Base-by-base conservation (phyloP, 176 grass and related monocot genomes). In the Guadua angustifolia region DNA sequence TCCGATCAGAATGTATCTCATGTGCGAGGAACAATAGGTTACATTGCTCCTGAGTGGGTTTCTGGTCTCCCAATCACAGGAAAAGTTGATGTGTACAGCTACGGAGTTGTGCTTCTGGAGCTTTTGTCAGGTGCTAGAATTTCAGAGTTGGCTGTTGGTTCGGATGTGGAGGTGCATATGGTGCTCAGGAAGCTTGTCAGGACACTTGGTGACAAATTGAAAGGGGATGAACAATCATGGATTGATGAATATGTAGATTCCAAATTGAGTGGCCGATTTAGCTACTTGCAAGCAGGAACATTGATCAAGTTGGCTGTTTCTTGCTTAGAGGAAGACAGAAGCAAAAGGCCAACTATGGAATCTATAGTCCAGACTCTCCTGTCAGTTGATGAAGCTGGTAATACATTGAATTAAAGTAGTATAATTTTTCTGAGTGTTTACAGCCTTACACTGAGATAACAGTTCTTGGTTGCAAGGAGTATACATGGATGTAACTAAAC, bases 11-110 rank as follows among this genome's bases (percentile, higher is more conserved):
- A 76, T 2, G 13, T 76, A 5, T 63, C 77, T 7, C 77, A 35
- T 17, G 82, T 71, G 0, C 33, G 82, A 38, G 83, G 88, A 26
- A 89, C 88, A 7, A 11, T 76, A 25, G 88, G 88, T 10, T 89
- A 89, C 83, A 85, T 89, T 43, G 42, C 42, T 14, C 11, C 12
- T 14, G 45, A 47, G 45, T 47, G 45, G 45, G 45, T 47, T 47
- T 47, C 45, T 14, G 45, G 45, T 47, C 45, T 47, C 45, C 45
- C 45, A 14, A 47, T 47, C 45, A 47, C 45, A 47, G 45, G 45
- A 14, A 47, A 47, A 47, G 45, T 47, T 47, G 45, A 47, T 47
- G 45, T 47, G 11, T 47, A 47, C 45, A 47, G 45, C 12, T 47
- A 47, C 45, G 45, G 45, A 47, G 45, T 47, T 47, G 45, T 47